Evolutionary conservation across 2,329 filamentous ascomycete genomes (phyloP).

Genomic region (Mycosphaerella sp.): DNA sequence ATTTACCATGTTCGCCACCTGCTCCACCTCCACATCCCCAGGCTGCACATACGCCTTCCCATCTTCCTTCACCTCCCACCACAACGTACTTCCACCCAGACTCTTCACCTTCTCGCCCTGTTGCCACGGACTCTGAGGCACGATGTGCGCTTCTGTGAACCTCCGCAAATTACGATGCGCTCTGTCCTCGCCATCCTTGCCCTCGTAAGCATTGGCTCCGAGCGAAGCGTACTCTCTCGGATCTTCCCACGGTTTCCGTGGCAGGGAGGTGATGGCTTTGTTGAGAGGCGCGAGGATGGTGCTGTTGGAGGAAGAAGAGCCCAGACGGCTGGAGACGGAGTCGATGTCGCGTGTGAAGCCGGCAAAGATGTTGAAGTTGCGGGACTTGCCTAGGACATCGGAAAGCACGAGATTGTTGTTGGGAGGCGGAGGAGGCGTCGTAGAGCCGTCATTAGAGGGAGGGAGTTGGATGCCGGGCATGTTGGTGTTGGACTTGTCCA

Average conservation of each 20-base stretch:
- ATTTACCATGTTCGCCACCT: slow-evolving; percentile 65
- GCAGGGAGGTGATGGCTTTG: slow-evolving; percentile 67
- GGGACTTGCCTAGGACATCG: slow-evolving; percentile 75
- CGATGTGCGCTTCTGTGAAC: slow-evolving; percentile 83
- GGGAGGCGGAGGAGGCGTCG: slow-evolving; percentile 9
- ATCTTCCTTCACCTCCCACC: slow-evolving; percentile 67
- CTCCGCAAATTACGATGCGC: slow-evolving; percentile 68
- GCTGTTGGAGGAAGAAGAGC: slow-evolving; percentile 61
- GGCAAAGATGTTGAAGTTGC: slow-evolving; percentile 77
- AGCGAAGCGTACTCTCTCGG: slow-evolving; percentile 63
- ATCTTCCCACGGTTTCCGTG: slow-evolving; percentile 81
- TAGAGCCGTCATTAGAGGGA: slow-evolving; percentile 9
- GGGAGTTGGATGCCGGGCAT: slow-evolving; percentile 25
- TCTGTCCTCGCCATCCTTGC: slow-evolving; percentile 65
- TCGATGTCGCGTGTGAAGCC: slow-evolving; percentile 71
- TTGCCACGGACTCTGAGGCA: slow-evolving; percentile 69
- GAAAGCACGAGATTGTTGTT: slow-evolving; percentile 59
- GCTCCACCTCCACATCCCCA: slow-evolving; percentile 68
- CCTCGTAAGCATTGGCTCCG: slow-evolving; percentile 69
- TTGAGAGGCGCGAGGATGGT: slow-evolving; percentile 87
- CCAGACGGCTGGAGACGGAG: slow-evolving; percentile 61
- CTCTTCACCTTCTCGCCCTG: slow-evolving; percentile 62
- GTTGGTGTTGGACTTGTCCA: slow-evolving; percentile 13
- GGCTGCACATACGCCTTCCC: slow-evolving; percentile 70
- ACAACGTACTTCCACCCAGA: slow-evolving; percentile 63